Base-by-base conservation (phyloP, 352 stramenopile genomes). In the Halophytophthora batemanensis region DNA sequence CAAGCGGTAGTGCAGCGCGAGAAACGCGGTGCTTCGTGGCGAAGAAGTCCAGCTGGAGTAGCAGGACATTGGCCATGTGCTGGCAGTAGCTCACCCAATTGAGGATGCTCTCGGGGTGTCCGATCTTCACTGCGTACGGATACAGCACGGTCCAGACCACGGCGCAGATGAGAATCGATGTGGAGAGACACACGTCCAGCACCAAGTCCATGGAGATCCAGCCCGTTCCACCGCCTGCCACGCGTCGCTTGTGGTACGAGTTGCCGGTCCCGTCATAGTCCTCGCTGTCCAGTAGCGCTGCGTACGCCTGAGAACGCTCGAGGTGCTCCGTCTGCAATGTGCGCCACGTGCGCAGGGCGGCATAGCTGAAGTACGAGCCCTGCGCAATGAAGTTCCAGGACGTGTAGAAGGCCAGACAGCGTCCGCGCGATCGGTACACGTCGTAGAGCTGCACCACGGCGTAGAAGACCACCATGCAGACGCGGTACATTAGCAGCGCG, bases 321-420 rank as follows among this genome's bases (percentile, higher is more conserved):
- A 60, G 36, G 17, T 54, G 15, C 31, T 43, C 51, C 31, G 63
- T 53, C 36, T 69, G 56, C 46, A 67, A 48, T 21, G 66, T 46
- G 11, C 49, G 41, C 42, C 51, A 49, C 3, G 77, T 83, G 15
- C 63, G 54, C 33, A 40, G 46, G 1, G 66, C 56, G 7, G 79
- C 77, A 5, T 50, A 21, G 0, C 34, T 34, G 54, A 90, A 90
- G 69, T 90, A 90, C 25, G 46, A 36, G 39, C 75, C 77, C 50
- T 93, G 80, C 2, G 72, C 54, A n/a, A 87, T 69, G 39, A 91
- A 90, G 58, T 93, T 93, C 82, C 82, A 93, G n/a, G 77, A 88
- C 35, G 82, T 93, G 64, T 88, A 93, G 56, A 93, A 90, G 42
- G 57, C 56, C 44, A 91, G 51, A 39, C 82, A 89, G 29, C 60